Conservation (phyloP, 176 grass and related monocot genomes). For the Phoenix roebelenii region DNA sequence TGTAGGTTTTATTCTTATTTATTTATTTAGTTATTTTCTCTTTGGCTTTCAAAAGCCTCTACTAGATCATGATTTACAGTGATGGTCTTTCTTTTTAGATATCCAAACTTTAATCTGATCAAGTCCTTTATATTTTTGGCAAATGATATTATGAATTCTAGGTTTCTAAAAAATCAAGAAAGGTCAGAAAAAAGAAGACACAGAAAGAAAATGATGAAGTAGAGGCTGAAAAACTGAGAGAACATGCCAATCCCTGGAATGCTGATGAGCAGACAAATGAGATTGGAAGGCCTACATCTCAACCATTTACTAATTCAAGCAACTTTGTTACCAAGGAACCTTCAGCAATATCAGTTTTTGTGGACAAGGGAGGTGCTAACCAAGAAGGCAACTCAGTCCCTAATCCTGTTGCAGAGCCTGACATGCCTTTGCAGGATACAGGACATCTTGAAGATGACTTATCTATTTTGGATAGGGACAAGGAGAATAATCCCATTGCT, state of each 20-base stretch:
- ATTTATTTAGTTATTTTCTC: no score
- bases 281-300: conserved; percentile 22
- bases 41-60: no score
- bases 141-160: conserved; percentile 15
- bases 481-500: conserved; percentile 32
- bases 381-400: conserved; percentile 19
- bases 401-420: conserved; percentile 28
- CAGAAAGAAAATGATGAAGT: conserved; percentile 29
- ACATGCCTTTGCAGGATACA: conserved; percentile 20
- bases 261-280: conserved; percentile 22
- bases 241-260: conserved; percentile 20
- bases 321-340: conserved; percentile 4
- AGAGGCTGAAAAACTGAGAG: conserved; percentile 13
- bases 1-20: no score
- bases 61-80: no score
- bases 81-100: no score
- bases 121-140: no score
- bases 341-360: conserved; percentile 16
- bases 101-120: no score
- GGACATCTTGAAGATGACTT: conserved; percentile 23
- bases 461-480: conserved; percentile 17
- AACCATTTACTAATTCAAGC: conserved; percentile 32
- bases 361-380: conserved; percentile 20
- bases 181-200: conserved; percentile 53
- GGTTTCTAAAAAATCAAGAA: conserved; percentile 84